Evolutionary conservation across 2,329 filamentous ascomycete species (phyloP).

Genomic region (Trichoderma sp.): DNA sequence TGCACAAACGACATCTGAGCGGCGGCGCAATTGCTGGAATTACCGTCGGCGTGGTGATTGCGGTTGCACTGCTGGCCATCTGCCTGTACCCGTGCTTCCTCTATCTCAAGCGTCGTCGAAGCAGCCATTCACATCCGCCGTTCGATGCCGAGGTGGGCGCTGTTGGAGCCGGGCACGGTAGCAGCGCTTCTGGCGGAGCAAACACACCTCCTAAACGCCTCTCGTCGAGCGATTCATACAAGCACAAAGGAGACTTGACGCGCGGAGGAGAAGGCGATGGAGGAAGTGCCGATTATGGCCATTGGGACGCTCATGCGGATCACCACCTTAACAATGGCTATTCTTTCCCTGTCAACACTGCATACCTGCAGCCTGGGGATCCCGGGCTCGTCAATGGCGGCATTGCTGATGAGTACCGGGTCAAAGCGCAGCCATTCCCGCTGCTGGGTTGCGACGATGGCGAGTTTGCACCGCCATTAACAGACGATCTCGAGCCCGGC

Average conservation of each 20-base stretch:
- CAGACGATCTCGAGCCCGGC: slow-evolving; percentile 28
- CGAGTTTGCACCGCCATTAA: slow-evolving; percentile 19
- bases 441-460: slow-evolving; percentile 18
- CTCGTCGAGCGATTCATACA: slow-evolving; percentile 39
- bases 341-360: neutral
- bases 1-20: slow-evolving; percentile 30
- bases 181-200: slow-evolving; percentile 18
- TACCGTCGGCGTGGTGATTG: slow-evolving; percentile 37
- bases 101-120: slow-evolving; percentile 31
- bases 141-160: slow-evolving; percentile 34
- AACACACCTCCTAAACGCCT: slow-evolving; percentile 30
- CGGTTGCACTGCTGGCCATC: slow-evolving; percentile 33
- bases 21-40: slow-evolving; percentile 39
- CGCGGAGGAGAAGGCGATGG: slow-evolving; percentile 29
- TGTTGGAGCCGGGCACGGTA: slow-evolving; percentile 17
- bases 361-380: slow-evolving; percentile 4
- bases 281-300: slow-evolving; percentile 26
- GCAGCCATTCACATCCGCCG: slow-evolving; percentile 22
- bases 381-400: neutral
- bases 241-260: slow-evolving; percentile 30
- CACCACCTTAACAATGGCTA: neutral
- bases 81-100: slow-evolving; percentile 42
- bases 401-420: slow-evolving; percentile 6
- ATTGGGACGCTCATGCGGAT: slow-evolving; percentile 23
- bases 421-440: slow-evolving; percentile 15